Base-by-base conservation (phyloP, 805 yeast genomes). In the Nakazawaea pomicola region DNA sequence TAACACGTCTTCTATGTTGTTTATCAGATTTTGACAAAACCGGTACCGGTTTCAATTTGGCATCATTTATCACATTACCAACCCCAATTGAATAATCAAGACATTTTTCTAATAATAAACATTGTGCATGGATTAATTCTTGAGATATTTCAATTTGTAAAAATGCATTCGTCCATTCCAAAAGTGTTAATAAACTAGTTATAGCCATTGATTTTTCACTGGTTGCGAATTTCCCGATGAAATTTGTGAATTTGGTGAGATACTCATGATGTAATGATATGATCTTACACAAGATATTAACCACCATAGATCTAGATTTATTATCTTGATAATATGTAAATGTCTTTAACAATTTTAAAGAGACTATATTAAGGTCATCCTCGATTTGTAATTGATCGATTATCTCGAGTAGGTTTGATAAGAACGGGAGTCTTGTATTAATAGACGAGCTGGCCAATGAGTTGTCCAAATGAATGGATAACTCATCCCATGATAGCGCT, bases 141-240 rank as follows among this genome's bases (percentile, higher is more conserved):
- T 33, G 43, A 28, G 1, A 46, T 52, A 3, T 52, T 35, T 21
- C 52, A 50, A 5, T 54, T 42, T 7, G 46, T 19, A 62, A 33
- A 56, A 75, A 51, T 36, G 56, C 55, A 38, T 69, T 66, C 34
- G 67, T 58, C 89, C 90, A 83, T 14, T 68, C 66, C 30, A 83
- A 61, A 19, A 83, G 57, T 21, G 80, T 70, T 47, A 78, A 55
- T 45, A 79, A 63, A 56, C 78, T 86, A 2, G 75, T 63, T 4
- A 72, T 55, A 1, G 91, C 83, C 44, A 72, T 64, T n/a, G 68
- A 50, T 23, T 58, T 60, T 2, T 60, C 58, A 16, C 49, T 54
- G 2, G 52, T 46, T 6, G 68, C 53, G 15, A 57, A 49, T 9
- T 55, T 54, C 17, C 56, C 41, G 32, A 78, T 62, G 49, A 65